Conservation (phyloP, 257 asterid genomes). For the Craterostigma plantagineum region DNA sequence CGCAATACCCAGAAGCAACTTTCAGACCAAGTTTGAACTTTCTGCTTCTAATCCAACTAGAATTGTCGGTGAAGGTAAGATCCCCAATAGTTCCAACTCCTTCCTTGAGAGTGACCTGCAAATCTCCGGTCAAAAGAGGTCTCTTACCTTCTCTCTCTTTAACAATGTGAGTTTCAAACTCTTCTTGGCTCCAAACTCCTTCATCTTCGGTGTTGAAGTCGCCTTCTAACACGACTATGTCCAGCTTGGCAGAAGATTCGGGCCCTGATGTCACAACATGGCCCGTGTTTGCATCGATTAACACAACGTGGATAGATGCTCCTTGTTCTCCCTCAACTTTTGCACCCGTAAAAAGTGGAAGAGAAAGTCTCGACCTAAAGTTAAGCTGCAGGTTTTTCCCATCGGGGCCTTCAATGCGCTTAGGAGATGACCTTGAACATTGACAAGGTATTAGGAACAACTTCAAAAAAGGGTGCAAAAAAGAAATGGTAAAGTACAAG, state of each 20-base stretch:
- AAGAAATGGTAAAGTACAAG: slow-evolving; percentile 1
- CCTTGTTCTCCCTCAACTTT: slow-evolving; percentile 98
- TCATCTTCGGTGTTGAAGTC: slow-evolving; percentile 79
- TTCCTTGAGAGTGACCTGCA: slow-evolving; percentile 81
- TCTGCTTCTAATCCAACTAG: slow-evolving; percentile 97
- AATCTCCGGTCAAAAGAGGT: slow-evolving; percentile 81
- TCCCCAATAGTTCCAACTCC: slow-evolving; percentile 96
- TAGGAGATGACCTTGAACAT: slow-evolving; percentile 55
- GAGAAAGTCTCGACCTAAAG: slow-evolving; percentile 66
- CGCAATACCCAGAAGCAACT: slow-evolving; percentile 72
- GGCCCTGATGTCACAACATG: slow-evolving; percentile 74
- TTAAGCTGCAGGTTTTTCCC: slow-evolving; percentile 88
- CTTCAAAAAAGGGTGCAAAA: slow-evolving; percentile 3
- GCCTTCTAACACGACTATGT: slow-evolving; percentile 82
- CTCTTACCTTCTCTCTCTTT: slow-evolving; percentile 95
- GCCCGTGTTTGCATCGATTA: slow-evolving; percentile 56
- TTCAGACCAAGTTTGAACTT: slow-evolving; percentile 89
- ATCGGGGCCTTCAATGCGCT: slow-evolving; percentile 77
- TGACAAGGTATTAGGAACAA: slow-evolving; percentile 1
- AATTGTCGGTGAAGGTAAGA: slow-evolving; percentile 85
- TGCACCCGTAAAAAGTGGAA: slow-evolving; percentile 95
- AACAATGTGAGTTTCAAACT: slow-evolving; percentile 81
- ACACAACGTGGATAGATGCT: slow-evolving; percentile 71
- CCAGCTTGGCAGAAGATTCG: slow-evolving; percentile 74
- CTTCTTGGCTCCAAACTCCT: slow-evolving; percentile 81